Percentiles rank a stretch among this genome's conserved stretches.
phyloP scores from a whole-genome alignment of 345 rosid genomes.

The Acer negundo region DNA sequence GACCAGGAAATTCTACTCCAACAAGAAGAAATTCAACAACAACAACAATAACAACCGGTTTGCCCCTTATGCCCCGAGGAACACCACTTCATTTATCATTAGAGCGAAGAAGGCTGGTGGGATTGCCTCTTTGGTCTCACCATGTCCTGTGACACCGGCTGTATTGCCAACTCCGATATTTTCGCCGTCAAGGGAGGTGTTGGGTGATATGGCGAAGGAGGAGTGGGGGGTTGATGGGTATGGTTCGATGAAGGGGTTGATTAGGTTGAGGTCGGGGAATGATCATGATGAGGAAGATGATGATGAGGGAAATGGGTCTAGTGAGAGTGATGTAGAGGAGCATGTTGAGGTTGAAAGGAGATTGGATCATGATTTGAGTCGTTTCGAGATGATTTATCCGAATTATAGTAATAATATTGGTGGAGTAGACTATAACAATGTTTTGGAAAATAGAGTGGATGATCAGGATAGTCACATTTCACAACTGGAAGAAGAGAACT shows the following conservation, averaged over 20 bases:
- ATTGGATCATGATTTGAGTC: conserved; percentile 90
- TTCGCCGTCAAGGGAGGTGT: conserved; percentile 81
- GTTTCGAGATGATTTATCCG: conserved; percentile 98
- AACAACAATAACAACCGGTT: conserved; percentile 42
- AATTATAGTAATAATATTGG: conserved; percentile 43
- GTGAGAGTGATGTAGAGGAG: conserved; percentile 98
- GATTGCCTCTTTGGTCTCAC: conserved; percentile 90
- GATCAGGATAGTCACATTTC: conserved; percentile 96
- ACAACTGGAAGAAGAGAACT: conserved; percentile 90
- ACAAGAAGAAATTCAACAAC: conserved; percentile 46
- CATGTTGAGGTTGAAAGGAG: conserved; percentile 93
- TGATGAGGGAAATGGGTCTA: conserved; percentile 80
- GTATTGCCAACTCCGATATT: conserved; percentile 84
- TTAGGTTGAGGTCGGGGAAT: conserved; percentile 74
- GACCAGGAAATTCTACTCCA: conserved; percentile 73
- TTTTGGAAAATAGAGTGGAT: conserved; percentile 88
- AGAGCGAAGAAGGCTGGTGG: conserved; percentile 92
- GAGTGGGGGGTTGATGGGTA: conserved; percentile 99
- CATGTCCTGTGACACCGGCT: conserved; percentile 89
- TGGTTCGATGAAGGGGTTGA: conserved; percentile 97
- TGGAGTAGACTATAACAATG: conserved; percentile 55
- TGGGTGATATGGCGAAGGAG: conserved; percentile 96
- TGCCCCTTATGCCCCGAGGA: conserved; percentile 94
- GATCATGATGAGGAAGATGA: conserved; percentile 72
- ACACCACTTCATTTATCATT: conserved; percentile 84